Conservation (phyloP, 1,284 basidiomycete species). For the Microbotryomycetes sp. region DNA sequence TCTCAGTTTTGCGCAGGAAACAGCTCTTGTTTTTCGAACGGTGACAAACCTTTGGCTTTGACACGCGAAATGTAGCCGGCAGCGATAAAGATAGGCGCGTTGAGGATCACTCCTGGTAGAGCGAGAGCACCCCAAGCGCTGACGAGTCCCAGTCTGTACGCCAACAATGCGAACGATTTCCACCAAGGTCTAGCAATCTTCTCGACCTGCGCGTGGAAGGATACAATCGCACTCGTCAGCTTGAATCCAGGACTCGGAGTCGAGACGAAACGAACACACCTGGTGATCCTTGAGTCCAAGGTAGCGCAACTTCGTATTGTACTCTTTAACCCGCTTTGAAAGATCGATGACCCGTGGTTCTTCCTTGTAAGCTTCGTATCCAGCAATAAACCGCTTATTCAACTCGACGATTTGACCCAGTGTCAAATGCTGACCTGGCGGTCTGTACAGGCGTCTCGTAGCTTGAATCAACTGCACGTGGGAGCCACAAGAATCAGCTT, state of each 20-base stretch:
- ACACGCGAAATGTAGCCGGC: conserved; percentile 81
- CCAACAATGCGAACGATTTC: conserved; percentile 79
- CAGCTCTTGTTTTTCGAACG: not conserved
- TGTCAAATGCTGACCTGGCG: conserved; percentile 89
- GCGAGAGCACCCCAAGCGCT: conserved; percentile 79
- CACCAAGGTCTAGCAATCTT: conserved; percentile 58
- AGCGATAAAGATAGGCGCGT: conserved; percentile 89
- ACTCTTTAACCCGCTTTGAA: conserved; percentile 77
- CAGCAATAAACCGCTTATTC: conserved; percentile 89
- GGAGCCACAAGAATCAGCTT: not conserved
- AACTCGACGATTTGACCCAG: conserved; percentile 95
- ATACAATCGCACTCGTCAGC: not conserved
- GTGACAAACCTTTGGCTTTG: conserved; percentile 74
- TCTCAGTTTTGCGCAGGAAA: not conserved
- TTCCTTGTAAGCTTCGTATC: conserved; percentile 81
- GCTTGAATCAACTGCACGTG: conserved; percentile 80
- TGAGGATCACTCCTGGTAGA: conserved; percentile 88
- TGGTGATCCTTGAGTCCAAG: conserved; percentile 98
- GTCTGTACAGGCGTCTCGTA: conserved; percentile 85
- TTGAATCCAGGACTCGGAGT: not conserved
- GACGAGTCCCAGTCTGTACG: conserved; percentile 76
- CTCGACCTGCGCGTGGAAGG: conserved; percentile 43
- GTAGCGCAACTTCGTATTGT: conserved; percentile 85
- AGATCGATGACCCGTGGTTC: conserved; percentile 83
- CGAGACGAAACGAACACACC: conserved; percentile 47